Percentiles rank a stretch among this genome's conserved stretches.
These are phyloP conservation scores for Monosporozyma yasuniensis DNA, from an alignment of 805 yeast species.

Conservation along the genomic window DNA sequence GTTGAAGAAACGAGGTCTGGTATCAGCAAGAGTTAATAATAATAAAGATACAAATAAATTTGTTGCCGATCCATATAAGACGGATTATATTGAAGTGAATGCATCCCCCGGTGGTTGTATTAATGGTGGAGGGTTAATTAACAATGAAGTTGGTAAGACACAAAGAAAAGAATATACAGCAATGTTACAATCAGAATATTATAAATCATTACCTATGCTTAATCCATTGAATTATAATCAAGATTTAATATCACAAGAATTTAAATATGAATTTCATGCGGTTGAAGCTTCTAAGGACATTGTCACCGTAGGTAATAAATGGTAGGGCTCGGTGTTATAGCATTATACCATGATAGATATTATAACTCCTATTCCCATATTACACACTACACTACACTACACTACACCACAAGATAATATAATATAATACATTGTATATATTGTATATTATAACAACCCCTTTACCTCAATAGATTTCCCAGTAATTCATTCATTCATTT, in stretches of 20 bases:
- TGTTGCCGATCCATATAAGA: conserved; percentile 51
- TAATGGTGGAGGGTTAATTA: conserved; percentile 91
- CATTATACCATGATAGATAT: too few species aligned
- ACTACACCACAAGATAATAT: too few species aligned
- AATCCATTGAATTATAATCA: conserved; percentile 9
- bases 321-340: too few species aligned
- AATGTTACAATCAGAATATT: conserved; percentile 10
- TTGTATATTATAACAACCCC: too few species aligned
- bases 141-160: conserved; percentile 31
- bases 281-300: conserved; percentile 1
- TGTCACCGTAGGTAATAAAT: conserved; percentile 6
- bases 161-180: conserved; percentile 13
- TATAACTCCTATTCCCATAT: too few species aligned
- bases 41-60: background rate
- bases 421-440: too few species aligned
- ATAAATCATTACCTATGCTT: conserved; percentile 6
- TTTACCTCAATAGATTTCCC: too few species aligned
- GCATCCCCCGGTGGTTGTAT: conserved; percentile 98
- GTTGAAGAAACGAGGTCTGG: conserved; percentile 25
- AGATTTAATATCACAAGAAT: conserved; percentile 1
- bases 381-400: too few species aligned
- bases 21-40: background rate
- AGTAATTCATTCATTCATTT: too few species aligned
- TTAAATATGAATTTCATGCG: conserved; percentile 3
- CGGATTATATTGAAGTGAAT: conserved; percentile 88